These are phyloP conservation scores for Rhododendron ferrugineum DNA, from an alignment of 148 eudicot genomes.

Conservation along the genomic window DNA sequence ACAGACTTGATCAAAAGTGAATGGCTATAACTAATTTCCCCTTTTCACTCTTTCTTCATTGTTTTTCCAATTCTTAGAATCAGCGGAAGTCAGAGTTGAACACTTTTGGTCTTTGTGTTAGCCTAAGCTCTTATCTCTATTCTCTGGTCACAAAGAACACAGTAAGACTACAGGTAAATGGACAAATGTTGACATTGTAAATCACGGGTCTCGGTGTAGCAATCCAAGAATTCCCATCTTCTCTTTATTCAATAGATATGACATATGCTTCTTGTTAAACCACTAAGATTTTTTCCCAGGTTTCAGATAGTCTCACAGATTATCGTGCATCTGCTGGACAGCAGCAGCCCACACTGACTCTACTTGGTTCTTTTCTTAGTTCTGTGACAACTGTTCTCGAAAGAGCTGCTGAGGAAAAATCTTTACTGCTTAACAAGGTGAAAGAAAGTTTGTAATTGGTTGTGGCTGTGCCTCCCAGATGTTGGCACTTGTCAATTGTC, in stretches of 20 bases:
- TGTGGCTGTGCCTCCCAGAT: constrained; percentile 8
- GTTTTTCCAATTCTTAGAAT: constrained; percentile 31
- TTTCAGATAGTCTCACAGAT: constrained; percentile 44
- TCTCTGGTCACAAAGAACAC: constrained; percentile 76
- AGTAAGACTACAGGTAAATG: constrained; percentile 65
- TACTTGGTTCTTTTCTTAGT: constrained; percentile 52
- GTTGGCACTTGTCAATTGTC: background rate
- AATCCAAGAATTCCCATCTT: background rate
- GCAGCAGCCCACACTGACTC: constrained; percentile 69
- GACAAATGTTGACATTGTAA: background rate
- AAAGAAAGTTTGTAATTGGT: background rate
- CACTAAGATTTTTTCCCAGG: constrained; percentile 28
- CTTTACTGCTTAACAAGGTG: constrained; percentile 77
- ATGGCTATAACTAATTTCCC: background rate
- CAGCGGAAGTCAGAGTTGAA: constrained; percentile 65
- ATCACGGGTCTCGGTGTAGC: background rate
- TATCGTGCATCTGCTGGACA: constrained; percentile 40
- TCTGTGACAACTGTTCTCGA: constrained; percentile 70
- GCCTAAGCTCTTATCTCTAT: constrained; percentile 86
- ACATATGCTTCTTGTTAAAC: constrained; percentile 1
- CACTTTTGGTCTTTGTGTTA: constrained; percentile 67
- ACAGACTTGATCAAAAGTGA: background rate
- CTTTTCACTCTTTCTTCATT: background rate
- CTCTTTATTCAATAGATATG: background rate
- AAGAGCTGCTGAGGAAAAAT: constrained; percentile 82